These are phyloP conservation scores for Sporopachydermia lactativora DNA, from an alignment of 805 yeast species.

Conservation along the genomic window DNA sequence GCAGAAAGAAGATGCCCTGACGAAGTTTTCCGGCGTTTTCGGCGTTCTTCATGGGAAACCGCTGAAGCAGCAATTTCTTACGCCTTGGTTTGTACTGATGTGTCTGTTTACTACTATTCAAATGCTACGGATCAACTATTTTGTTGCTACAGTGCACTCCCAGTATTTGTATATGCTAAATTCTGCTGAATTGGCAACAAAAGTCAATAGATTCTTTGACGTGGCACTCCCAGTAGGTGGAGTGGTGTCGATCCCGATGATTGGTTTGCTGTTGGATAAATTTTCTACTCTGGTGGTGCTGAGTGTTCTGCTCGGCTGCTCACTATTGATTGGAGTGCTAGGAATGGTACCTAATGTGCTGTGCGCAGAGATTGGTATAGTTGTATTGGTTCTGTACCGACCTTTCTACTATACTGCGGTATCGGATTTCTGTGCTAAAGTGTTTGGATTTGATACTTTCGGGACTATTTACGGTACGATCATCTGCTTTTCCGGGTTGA, in stretches of 20 bases:
- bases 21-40: conserved; percentile 38
- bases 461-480: conserved; percentile 85
- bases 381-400: conserved; percentile 64
- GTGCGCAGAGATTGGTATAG: conserved; percentile 55
- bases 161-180: conserved; percentile 68
- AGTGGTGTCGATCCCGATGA: conserved; percentile 70
- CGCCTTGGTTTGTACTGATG: conserved; percentile 73
- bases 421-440: conserved; percentile 83
- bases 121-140: conserved; percentile 85
- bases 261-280: conserved; percentile 69
- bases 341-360: conserved; percentile 40
- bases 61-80: conserved; percentile 28
- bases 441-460: conserved; percentile 84
- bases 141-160: conserved; percentile 76
- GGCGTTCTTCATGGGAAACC: conserved; percentile 63
- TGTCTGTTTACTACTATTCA: conserved; percentile 69
- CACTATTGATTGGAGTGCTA: conserved; percentile 52
- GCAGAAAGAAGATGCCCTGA: conserved; percentile 1
- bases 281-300: conserved; percentile 47
- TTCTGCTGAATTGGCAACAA: conserved; percentile 32
- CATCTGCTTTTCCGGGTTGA: conserved; percentile 70
- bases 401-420: conserved; percentile 91
- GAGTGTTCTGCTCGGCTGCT: conserved; percentile 34
- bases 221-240: conserved; percentile 85
- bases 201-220: conserved; percentile 66